These are phyloP conservation scores for Candida chilensis DNA, from an alignment of 805 yeast species.

Conservation along the genomic window DNA sequence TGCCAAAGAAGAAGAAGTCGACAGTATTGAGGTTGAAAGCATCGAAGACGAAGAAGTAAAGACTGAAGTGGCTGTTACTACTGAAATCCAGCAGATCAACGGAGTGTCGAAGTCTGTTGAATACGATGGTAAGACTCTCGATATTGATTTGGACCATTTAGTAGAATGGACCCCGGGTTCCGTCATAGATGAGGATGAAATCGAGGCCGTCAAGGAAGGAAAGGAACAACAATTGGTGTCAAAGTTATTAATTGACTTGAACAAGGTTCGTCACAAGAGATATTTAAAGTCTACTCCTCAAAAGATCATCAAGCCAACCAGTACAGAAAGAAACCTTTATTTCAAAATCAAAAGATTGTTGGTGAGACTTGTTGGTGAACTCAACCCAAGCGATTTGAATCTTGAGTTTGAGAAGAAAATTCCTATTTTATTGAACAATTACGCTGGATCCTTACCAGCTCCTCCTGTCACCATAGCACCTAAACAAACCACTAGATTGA, in stretches of 20 bases:
- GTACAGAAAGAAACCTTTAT: slow-evolving; percentile 31
- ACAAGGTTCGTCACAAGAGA: slow-evolving; percentile 40
- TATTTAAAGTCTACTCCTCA: slow-evolving; percentile 9
- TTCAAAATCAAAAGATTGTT: slow-evolving; percentile 34
- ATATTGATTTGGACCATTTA: slow-evolving; percentile 26
- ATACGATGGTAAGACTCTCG: not conserved
- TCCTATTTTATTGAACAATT: slow-evolving; percentile 68
- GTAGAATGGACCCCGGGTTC: slow-evolving; percentile 42
- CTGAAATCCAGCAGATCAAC: too few relatives aligned
- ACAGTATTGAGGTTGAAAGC: slow-evolving; percentile 2
- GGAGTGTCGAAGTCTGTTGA: not conserved
- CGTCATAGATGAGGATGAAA: slow-evolving; percentile 40
- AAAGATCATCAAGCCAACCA: slow-evolving; percentile 24
- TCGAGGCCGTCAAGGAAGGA: slow-evolving; percentile 34
- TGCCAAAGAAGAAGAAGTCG: slow-evolving; percentile 2
- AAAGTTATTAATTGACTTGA: slow-evolving; percentile 36
- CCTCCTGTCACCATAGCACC: too few relatives aligned
- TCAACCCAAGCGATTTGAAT: slow-evolving; percentile 3
- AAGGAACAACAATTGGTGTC: slow-evolving; percentile 31
- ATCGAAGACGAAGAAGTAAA: slow-evolving; percentile 2
- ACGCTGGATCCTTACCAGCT: slow-evolving; percentile 75
- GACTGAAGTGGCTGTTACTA: too few relatives aligned
- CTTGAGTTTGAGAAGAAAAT: slow-evolving; percentile 21
- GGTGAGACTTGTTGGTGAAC: slow-evolving; percentile 26
- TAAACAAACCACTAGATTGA: not conserved